Evolutionary conservation across 352 stramenopile genomes (phyloP), one percentile per base, ranked within the genome.

Genomic region (Thalassiosira sp.): DNA sequence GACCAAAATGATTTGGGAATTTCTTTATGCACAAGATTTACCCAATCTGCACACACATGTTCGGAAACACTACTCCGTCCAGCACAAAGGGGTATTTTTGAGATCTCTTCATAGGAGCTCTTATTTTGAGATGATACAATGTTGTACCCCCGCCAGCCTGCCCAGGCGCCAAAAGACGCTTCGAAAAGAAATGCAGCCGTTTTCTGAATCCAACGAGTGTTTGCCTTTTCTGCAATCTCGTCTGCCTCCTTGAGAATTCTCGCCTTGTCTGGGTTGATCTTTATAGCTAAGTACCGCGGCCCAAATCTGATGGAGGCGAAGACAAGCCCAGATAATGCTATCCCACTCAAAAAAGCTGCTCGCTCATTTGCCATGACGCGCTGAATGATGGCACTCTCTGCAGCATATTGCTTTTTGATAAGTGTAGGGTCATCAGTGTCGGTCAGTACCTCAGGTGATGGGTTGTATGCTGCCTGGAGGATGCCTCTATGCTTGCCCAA

Each of bases 1-100:
- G 61, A 46, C 80, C 80, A 87, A 65, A 87, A 87, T 15, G 42
- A n/a, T 10, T 20, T 5, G 8, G 63, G 67, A 27, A 87, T 76
- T 56, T 87, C 51, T 20, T 68, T 72, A 31, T 81, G 59, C 0
- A 81, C 78, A 5, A 87, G 58, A 33, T 77, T 45, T 25, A 87
- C 63, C 72, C 72, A 83, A 54, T 85, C 76, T 11, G 52, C 27
- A 72, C 80, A 87, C 7, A 84, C 53, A 8, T 72, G 73, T 5
- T 87, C 76, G 6, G 76, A 61, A 37, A 85, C 35, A 20, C 40
- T 40, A 59, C 70, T 83, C 64, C 72, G 79, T 51, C 80, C 80
- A 45, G 65, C 28, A 56, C 61, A 79, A 0, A 87, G 37, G 37
- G 80, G 80, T 45, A 87, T 77, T 72, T 78, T 68, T 28, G 69